Evolutionary conservation across 192 early-diverging fungal genomes (phyloP).

Genomic region (Podila epicladia): DNA sequence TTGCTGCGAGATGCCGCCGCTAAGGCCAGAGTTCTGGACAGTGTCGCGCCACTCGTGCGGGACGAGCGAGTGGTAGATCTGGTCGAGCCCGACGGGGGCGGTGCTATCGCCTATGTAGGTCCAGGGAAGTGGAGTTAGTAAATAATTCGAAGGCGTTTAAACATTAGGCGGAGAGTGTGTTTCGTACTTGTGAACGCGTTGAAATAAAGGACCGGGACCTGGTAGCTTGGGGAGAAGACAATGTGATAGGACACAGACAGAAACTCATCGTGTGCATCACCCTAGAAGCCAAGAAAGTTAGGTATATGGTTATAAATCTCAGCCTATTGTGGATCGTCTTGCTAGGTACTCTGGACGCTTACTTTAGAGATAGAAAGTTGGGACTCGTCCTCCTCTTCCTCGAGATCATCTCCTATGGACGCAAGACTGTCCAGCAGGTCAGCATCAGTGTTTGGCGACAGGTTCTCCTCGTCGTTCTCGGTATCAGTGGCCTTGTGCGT

Average conservation of each 20-base stretch:
- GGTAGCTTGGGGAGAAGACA: slow-evolving; percentile 66
- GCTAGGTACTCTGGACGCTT: neutral
- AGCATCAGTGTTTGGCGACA: no score
- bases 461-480: neutral
- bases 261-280: slow-evolving; percentile 7
- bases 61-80: slow-evolving; percentile 55
- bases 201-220: slow-evolving; percentile 70
- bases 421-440: neutral
- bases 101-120: slow-evolving; percentile 32
- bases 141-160: neutral
- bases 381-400: neutral
- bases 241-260: slow-evolving; percentile 64
- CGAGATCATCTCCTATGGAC: neutral
- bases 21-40: slow-evolving; percentile 40
- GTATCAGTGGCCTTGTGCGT: neutral
- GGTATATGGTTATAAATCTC: neutral
- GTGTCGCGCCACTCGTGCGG: slow-evolving; percentile 33
- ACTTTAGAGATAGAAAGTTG: neutral
- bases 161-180: no score
- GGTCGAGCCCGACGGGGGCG: slow-evolving; percentile 41
- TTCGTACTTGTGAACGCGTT: slow-evolving; percentile 59
- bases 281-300: neutral
- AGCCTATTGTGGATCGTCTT: neutral
- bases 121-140: neutral
- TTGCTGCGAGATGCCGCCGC: slow-evolving; percentile 56